Base-by-base conservation (phyloP, 176 grass and related monocot genomes). In the Saccharum spontaneum region DNA sequence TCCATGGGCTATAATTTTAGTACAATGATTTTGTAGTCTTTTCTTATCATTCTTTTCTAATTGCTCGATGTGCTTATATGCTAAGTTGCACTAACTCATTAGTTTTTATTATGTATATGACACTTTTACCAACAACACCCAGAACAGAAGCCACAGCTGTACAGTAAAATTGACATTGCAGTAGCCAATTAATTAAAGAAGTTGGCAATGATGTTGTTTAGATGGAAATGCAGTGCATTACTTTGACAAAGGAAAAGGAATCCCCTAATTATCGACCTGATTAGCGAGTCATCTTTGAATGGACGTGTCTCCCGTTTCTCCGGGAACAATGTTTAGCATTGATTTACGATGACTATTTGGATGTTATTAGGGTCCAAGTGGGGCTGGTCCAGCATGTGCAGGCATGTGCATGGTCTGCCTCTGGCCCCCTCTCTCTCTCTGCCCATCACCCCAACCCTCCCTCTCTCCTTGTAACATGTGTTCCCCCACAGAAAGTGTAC, bases 401-500 rank as follows among this genome's bases (percentile, higher is more conserved):
- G 69, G 59, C 87, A 89, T 89, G 87, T 84, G 87, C 81, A 89
- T 84, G 87, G 81, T 88, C 87, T 89, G 87, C 59, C 30, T 63
- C 59, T 34, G 46, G 71, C 57, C 77, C 48, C 2, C 31, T 33
- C 31, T 61, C 78, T 33, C 77, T 34, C 83, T 54, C 77, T 34
- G 71, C 78, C 86, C 31, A 67, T 84, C 80, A 78, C 70, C 79
- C 86, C 79, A 76, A 60, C 8, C 11, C 7, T 3, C 43, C 8
- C 28, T 59, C 54, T 57, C 52, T 59, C 20, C 60, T 54, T 52
- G 20, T 43, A 84, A 54, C 67, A 66, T 88, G 81, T 31, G n/a
- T n/a, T 33, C 67, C 74, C 44, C 45, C 57, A 57, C 17, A 36
- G 63, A 88, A 84, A 84, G 87, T 59, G 81, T 63, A 24, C 70